Percentiles rank a stretch among this genome's conserved stretches.
Conservation (phyloP, 495 filamentous ascomycete genomes). For the Peziza echinospora region DNA sequence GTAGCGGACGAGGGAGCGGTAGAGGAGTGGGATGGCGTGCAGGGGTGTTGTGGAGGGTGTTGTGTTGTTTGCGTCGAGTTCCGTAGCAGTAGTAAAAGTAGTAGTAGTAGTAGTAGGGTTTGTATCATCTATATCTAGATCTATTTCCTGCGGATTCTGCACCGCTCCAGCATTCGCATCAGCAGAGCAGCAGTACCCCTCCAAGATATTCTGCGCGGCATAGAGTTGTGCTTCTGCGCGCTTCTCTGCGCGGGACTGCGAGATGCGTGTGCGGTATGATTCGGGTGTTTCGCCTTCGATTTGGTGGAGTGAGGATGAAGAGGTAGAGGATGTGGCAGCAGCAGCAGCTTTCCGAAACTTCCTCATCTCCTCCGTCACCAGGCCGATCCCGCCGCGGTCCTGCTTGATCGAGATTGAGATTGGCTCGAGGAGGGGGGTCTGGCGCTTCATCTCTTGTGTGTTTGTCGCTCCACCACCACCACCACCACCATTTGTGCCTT, state of each 20-base stretch:
- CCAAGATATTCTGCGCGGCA: conserved; percentile 64
- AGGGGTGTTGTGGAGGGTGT: conserved; percentile 14
- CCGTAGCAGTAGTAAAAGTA: background rate
- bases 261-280: conserved; percentile 50
- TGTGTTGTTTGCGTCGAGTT: background rate
- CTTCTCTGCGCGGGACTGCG: conserved; percentile 47
- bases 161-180: conserved; percentile 7
- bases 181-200: conserved; percentile 22
- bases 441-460: background rate
- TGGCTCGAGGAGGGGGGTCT: conserved; percentile 31
- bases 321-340: conserved; percentile 30
- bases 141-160: conserved; percentile 19
- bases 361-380: conserved; percentile 61
- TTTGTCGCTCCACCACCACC: background rate
- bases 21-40: conserved; percentile 53
- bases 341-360: conserved; percentile 47
- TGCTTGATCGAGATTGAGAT: conserved; percentile 51
- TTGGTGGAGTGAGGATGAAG: background rate
- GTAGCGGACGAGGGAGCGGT: conserved; percentile 46
- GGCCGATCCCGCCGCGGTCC: conserved; percentile 64
- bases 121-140: too few species aligned
- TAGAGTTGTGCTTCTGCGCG: conserved; percentile 42
- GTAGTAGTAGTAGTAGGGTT: conserved; percentile 16
- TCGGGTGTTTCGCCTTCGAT: conserved; percentile 34
- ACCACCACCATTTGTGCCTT: background rate